Percentiles rank a stretch among this genome's conserved stretches.
These are phyloP conservation scores for Suillus alpinus DNA, from an alignment of 768 basidiomycete genomes.

Conservation along the genomic window DNA sequence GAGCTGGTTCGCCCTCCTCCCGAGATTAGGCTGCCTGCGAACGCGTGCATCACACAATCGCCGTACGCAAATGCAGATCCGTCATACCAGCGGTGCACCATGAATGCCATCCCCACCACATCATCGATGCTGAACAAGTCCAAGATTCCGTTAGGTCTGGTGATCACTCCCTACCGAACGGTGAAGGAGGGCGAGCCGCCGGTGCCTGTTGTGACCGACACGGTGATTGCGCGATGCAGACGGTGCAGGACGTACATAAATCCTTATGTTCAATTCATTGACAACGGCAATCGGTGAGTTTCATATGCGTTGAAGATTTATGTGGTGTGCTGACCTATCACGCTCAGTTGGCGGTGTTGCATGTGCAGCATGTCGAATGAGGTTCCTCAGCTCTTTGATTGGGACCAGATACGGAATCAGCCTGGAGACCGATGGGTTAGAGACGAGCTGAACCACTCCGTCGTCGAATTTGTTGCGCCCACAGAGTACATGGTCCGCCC, in stretches of 20 bases:
- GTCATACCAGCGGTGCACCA: slow-evolving; percentile 87
- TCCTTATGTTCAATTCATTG: slow-evolving; percentile 96
- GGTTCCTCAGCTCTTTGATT: slow-evolving; percentile 97
- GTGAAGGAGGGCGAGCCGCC: slow-evolving; percentile 78
- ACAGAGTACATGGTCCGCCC: slow-evolving; percentile 99
- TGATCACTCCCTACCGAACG: slow-evolving; percentile 89
- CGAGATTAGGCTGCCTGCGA: slow-evolving; percentile 85
- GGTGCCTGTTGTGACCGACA: slow-evolving; percentile 90
- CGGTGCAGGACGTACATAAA: slow-evolving; percentile 97
- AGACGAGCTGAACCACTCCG: slow-evolving; percentile 88
- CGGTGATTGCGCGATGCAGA: slow-evolving; percentile 93
- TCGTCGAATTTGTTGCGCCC: slow-evolving; percentile 96
- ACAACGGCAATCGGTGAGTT: slow-evolving; percentile 86
- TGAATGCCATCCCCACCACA: slow-evolving; percentile 92
- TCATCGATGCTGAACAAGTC: slow-evolving; percentile 84
- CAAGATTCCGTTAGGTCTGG: slow-evolving; percentile 85
- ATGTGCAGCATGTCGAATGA: slow-evolving; percentile 99
- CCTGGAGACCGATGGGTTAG: slow-evolving; percentile 95
- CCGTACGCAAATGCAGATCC: slow-evolving; percentile 82
- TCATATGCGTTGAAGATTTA: not conserved
- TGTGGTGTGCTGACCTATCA: slow-evolving; percentile 8
- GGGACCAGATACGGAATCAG: slow-evolving; percentile 92
- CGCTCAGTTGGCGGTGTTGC: slow-evolving; percentile 89
- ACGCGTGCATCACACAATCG: slow-evolving; percentile 74
- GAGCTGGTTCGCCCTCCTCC: slow-evolving; percentile 82